These are phyloP conservation scores for Aspergillus costaricaensis DNA, from an alignment of 2,329 filamentous ascomycete genomes.

Conservation along the genomic window DNA sequence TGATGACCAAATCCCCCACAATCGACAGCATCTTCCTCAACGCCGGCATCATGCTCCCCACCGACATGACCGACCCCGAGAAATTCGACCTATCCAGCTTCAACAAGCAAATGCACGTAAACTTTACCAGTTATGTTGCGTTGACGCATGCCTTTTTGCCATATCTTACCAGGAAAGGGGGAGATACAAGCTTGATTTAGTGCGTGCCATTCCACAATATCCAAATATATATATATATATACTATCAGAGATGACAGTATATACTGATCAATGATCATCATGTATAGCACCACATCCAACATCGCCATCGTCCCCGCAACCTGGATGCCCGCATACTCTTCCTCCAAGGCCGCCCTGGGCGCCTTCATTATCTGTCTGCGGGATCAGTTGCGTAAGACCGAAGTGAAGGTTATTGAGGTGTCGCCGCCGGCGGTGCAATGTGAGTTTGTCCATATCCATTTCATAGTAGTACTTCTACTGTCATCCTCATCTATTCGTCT, in stretches of 20 bases:
- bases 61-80: constrained; percentile 49
- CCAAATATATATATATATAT: too few species aligned
- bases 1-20: constrained; percentile 42
- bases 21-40: constrained; percentile 62
- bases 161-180: constrained; percentile 38
- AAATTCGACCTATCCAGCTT: constrained; percentile 44
- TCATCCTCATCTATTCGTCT: too few species aligned
- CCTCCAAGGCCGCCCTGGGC: constrained; percentile 57
- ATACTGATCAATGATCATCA: too few species aligned
- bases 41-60: constrained; percentile 54
- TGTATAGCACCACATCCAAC: constrained; percentile 40
- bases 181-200: constrained; percentile 35
- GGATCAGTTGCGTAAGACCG: constrained; percentile 41
- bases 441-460: constrained; percentile 16
- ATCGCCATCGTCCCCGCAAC: constrained; percentile 52
- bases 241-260: too few species aligned
- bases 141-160: constrained; percentile 52
- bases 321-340: constrained; percentile 55
- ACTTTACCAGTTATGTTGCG: constrained; percentile 51
- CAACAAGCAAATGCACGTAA: constrained; percentile 49
- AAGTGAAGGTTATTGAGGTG: constrained; percentile 52
- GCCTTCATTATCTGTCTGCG: constrained; percentile 50
- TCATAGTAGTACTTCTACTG: not conserved
- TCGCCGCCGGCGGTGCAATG: constrained; percentile 47
- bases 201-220: constrained; percentile 14